Conservation (phyloP, 495 filamentous ascomycete species). For the Annulohypoxylon maeteangense region DNA sequence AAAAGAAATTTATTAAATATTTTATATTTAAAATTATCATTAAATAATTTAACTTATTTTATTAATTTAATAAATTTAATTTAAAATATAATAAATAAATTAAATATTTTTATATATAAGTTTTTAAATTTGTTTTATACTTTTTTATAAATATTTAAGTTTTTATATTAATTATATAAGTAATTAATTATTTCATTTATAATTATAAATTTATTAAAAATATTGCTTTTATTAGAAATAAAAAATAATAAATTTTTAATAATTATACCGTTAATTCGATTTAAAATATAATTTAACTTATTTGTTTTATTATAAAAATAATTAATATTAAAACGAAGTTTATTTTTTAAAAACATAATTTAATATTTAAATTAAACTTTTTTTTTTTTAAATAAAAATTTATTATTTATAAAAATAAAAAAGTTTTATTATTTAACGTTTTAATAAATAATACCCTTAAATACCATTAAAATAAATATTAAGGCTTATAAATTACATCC, state of each 20-base stretch:
- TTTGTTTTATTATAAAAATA: background rate
- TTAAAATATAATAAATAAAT: background rate
- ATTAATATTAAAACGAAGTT: background rate
- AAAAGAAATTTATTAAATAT: background rate
- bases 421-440: background rate
- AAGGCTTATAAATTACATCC: too few species aligned
- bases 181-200: background rate
- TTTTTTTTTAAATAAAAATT: too few species aligned
- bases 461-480: too few species aligned
- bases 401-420: background rate
- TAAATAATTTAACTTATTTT: background rate
- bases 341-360: background rate
- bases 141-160: background rate
- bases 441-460: too few species aligned
- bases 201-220: background rate
- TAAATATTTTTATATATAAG: background rate
- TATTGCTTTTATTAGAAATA: background rate
- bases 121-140: background rate
- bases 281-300: background rate
- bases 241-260: background rate
- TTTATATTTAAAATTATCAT: background rate
- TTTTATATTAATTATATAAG: background rate
- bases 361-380: background rate
- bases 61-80: background rate
- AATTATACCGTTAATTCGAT: background rate